phyloP scores from a whole-genome alignment of 192 early-diverging fungal species.

The Cladochytrium replicatum region DNA sequence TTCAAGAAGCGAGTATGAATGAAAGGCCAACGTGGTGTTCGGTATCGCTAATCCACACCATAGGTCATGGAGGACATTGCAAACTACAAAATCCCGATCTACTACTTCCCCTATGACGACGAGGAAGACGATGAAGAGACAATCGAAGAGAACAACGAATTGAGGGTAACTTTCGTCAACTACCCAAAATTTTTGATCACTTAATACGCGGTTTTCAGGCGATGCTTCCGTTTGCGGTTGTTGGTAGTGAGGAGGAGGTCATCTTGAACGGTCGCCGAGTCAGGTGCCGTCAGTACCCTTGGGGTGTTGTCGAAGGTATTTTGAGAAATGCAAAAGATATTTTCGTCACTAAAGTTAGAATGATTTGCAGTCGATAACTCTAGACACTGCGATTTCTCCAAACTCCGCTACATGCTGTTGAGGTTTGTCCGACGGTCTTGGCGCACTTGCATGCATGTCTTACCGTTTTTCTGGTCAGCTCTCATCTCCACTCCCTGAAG shows the following conservation, averaged over 20 bases:
- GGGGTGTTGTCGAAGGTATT: constrained; percentile 53
- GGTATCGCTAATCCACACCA: neutral
- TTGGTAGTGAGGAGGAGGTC: constrained; percentile 54
- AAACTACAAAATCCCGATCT: constrained; percentile 91
- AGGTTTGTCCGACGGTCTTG: too few species aligned
- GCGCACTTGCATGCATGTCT: too few species aligned
- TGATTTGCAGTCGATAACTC: constrained; percentile 56
- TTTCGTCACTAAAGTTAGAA: too few species aligned
- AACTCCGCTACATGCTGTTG: constrained; percentile 48
- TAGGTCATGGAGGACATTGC: constrained; percentile 94
- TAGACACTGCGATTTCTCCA: constrained; percentile 54
- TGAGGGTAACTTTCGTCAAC: constrained; percentile 43
- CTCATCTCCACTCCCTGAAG: constrained; percentile 66
- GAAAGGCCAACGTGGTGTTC: too few species aligned
- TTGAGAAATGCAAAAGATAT: too few species aligned
- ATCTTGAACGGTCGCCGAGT: constrained; percentile 40
- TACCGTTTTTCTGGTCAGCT: too few species aligned
- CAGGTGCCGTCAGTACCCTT: constrained; percentile 55
- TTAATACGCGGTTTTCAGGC: constrained; percentile 18
- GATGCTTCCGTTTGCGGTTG: constrained; percentile 46
- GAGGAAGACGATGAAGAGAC: constrained; percentile 99
- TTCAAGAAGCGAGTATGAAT: constrained; percentile 77
- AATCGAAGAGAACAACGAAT: constrained; percentile 93
- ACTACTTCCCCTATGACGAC: constrained; percentile 91
- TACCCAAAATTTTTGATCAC: neutral